Conservation (phyloP, 2,329 filamentous ascomycete species). For the Sodiomyces alkalinus region DNA sequence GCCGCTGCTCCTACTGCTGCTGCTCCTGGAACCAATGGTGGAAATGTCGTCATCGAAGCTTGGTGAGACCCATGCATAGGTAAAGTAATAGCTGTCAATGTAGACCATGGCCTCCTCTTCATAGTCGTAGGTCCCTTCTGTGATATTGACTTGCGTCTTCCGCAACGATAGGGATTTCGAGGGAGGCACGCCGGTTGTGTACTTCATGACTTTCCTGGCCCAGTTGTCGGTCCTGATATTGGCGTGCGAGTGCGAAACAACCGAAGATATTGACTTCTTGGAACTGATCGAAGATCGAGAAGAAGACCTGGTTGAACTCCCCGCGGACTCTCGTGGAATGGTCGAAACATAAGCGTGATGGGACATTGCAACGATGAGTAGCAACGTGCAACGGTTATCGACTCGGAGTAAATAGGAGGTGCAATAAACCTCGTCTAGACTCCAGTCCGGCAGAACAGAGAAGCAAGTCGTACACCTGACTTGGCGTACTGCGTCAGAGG, state of each 20-base stretch:
- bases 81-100: constrained; percentile 3
- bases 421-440: too few species aligned
- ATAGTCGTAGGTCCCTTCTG: constrained; percentile 5
- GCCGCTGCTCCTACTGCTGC: constrained; percentile 3
- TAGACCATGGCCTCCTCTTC: constrained; percentile 3
- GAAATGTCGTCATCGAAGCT: constrained; percentile 7
- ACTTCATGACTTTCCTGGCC: constrained; percentile 7
- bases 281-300: constrained; percentile 6
- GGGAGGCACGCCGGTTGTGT: constrained; percentile 5
- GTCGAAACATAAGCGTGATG: constrained; percentile 4
- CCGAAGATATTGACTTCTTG: constrained; percentile 6
- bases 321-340: constrained; percentile 5
- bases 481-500: too few species aligned
- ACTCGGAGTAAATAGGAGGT: too few species aligned
- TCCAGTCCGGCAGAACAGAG: too few species aligned
- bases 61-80: constrained; percentile 6
- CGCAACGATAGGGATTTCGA: constrained; percentile 5
- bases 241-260: constrained; percentile 6
- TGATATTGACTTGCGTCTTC: constrained; percentile 3
- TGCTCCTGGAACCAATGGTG: constrained; percentile 4
- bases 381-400: too few species aligned
- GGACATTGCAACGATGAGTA: too few species aligned
- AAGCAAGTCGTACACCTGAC: too few species aligned
- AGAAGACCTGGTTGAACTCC: constrained; percentile 4
- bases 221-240: constrained; percentile 6